These are phyloP conservation scores for Aegilops bicornis DNA, from an alignment of 176 grass and related monocot species.

Conservation along the genomic window DNA sequence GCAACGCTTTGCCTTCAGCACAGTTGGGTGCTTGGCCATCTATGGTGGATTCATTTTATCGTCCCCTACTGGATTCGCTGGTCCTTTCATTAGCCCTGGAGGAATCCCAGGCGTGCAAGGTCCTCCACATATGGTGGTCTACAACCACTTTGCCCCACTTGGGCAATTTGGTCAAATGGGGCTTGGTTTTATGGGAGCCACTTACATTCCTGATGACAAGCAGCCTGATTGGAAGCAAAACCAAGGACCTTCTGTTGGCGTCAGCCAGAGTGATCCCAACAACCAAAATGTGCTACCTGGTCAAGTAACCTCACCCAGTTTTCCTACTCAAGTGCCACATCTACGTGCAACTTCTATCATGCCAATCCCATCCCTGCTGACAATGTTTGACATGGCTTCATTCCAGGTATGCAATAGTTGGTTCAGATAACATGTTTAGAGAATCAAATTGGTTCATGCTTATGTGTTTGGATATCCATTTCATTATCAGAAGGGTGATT, in stretches of 20 bases:
- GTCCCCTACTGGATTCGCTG: conserved; percentile 73
- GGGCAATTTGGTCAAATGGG: conserved; percentile 94
- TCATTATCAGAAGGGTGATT: conserved; percentile 8
- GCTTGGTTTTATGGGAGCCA: conserved; percentile 86
- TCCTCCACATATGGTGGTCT: conserved; percentile 93
- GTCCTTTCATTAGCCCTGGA: conserved; percentile 87
- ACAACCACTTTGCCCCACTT: conserved; percentile 91
- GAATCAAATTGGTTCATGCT: conserved; percentile 9
- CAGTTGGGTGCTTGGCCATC: conserved; percentile 73
- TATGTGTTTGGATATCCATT: neutral
- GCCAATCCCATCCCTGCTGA: conserved; percentile 73
- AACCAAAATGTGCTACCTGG: conserved; percentile 66
- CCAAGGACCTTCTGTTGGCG: conserved; percentile 47
- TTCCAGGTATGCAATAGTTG: conserved; percentile 74
- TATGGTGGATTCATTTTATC: conserved; percentile 81
- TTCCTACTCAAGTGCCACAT: conserved; percentile 69
- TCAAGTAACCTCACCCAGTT: conserved; percentile 47
- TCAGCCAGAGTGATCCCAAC: conserved; percentile 63
- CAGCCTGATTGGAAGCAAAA: conserved; percentile 92
- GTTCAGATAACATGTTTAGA: conserved; percentile 16
- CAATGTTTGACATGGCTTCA: conserved; percentile 92
- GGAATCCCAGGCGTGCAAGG: conserved; percentile 82
- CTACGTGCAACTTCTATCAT: conserved; percentile 74
- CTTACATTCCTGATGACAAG: conserved; percentile 90
- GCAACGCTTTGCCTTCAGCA: conserved; percentile 51